A percentile compares a stretch with the other conserved stretches of the same genome.
phyloP scores from a whole-genome alignment of 768 basidiomycete species.

The Epithele typhae region DNA sequence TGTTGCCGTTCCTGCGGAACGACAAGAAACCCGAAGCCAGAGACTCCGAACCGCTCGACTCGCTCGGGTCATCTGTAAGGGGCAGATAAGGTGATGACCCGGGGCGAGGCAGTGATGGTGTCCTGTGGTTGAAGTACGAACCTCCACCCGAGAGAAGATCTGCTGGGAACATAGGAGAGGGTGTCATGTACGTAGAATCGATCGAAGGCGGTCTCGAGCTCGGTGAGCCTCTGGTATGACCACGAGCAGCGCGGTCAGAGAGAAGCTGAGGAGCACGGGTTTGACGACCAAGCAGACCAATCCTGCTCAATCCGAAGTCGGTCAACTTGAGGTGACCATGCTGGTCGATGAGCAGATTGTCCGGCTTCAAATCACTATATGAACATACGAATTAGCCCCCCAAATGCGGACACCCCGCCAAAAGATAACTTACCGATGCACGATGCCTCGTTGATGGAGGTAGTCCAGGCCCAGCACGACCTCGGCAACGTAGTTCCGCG shows the following conservation, averaged over 20 bases:
- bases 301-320: conserved; percentile 94
- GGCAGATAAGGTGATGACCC: conserved; percentile 65
- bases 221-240: conserved; percentile 55
- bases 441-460: conserved; percentile 91
- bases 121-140: conserved; percentile 79
- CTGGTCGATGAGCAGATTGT: conserved; percentile 95
- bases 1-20: conserved; percentile 36
- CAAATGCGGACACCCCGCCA: too few species aligned
- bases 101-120: conserved; percentile 51
- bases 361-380: conserved; percentile 90
- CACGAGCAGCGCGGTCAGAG: conserved; percentile 26
- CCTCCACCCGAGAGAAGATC: conserved; percentile 51
- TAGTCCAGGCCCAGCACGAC: conserved; percentile 94
- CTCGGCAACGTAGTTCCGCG: conserved; percentile 93
- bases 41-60: conserved; percentile 85
- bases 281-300: conserved; percentile 97
- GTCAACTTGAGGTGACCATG: conserved; percentile 97
- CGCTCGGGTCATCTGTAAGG: conserved; percentile 76
- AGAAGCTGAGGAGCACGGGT: conserved; percentile 58
- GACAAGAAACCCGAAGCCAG: conserved; percentile 48
- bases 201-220: conserved; percentile 79
- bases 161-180: conserved; percentile 63
- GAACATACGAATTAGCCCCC: too few species aligned
- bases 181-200: conserved; percentile 74
- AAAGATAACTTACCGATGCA: conserved; percentile 74